Evolutionary conservation across 768 basidiomycete genomes (phyloP).

Genomic region (Erythrobasidium yunnanense): DNA sequence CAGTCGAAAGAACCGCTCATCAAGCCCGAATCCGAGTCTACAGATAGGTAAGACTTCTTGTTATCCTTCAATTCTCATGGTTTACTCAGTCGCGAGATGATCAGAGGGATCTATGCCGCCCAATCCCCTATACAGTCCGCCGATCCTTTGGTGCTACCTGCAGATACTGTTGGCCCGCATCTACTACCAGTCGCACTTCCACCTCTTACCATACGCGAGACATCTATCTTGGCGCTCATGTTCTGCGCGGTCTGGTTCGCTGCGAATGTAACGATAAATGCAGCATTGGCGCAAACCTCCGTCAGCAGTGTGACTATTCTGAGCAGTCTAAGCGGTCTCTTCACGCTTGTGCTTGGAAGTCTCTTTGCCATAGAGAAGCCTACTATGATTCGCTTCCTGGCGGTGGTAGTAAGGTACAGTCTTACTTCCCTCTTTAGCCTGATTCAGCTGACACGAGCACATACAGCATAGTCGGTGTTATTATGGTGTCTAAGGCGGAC

Average conservation of each 20-base stretch:
- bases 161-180: no score
- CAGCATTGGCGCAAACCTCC: slow-evolving; percentile 70
- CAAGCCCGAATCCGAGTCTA: not conserved
- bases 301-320: slow-evolving; percentile 89
- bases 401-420: slow-evolving; percentile 66
- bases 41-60: no score
- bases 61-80: no score
- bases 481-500: slow-evolving; percentile 82
- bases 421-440: not conserved
- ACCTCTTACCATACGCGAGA: slow-evolving; percentile 49
- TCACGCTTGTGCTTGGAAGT: slow-evolving; percentile 74
- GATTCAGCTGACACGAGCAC: not conserved
- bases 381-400: slow-evolving; percentile 58
- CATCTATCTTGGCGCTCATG: slow-evolving; percentile 60
- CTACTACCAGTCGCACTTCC: no score
- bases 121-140: no score
- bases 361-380: slow-evolving; percentile 70
- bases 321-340: slow-evolving; percentile 57
- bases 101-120: no score
- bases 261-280: slow-evolving; percentile 86
- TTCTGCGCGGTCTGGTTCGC: slow-evolving; percentile 89
- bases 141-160: no score
- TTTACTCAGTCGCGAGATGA: no score
- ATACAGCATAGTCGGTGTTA: slow-evolving; percentile 64
- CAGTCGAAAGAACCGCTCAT: not conserved